Percentiles rank a stretch among this genome's conserved stretches.
Evolutionary conservation across 495 filamentous ascomycete genomes (phyloP).

Genomic region (Talaromyces nanjingensis): DNA sequence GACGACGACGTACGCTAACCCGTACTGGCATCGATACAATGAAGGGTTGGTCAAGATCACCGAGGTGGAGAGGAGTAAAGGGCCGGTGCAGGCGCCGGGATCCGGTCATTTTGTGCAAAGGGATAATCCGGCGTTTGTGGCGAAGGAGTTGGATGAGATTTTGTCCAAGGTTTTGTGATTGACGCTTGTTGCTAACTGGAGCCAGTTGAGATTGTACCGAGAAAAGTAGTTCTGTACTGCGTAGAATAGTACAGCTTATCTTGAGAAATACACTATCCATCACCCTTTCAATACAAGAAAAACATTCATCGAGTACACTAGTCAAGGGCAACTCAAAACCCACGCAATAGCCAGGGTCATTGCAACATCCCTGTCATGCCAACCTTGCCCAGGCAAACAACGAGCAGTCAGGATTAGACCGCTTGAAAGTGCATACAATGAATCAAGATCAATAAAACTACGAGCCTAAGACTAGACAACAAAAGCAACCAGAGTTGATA

Average conservation of each 20-base stretch:
- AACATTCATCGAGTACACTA: neutral
- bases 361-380: neutral
- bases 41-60: slow-evolving; percentile 45
- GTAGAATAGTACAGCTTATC: neutral
- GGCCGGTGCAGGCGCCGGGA: slow-evolving; percentile 43
- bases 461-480: neutral
- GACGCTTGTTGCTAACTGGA: neutral
- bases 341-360: neutral
- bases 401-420: neutral
- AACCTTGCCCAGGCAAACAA: neutral
- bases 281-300: neutral
- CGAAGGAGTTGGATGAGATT: slow-evolving; percentile 35
- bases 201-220: neutral
- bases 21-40: slow-evolving; percentile 51
- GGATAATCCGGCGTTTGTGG: slow-evolving; percentile 53
- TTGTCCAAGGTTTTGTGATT: slow-evolving; percentile 17
- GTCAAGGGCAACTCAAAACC: neutral
- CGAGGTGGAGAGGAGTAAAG: slow-evolving; percentile 25
- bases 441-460: neutral
- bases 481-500: neutral
- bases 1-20: slow-evolving; percentile 46
- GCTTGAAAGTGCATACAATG: neutral
- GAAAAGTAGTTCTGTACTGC: neutral
- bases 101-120: slow-evolving; percentile 59
- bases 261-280: neutral